Conservation (phyloP, 148 eudicot species). For the Silene conica region DNA sequence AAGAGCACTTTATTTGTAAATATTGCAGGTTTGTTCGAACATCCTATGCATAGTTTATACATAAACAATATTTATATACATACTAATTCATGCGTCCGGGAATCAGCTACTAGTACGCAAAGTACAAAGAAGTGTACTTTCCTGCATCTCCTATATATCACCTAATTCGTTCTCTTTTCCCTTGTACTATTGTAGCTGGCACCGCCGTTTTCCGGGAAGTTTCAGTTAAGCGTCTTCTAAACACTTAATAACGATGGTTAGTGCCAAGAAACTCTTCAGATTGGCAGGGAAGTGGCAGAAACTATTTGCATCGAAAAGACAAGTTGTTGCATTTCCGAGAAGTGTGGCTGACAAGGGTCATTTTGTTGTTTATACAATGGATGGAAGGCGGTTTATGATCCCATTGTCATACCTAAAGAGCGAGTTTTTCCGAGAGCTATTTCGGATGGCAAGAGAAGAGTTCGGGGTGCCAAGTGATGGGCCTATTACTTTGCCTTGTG, state of each 20-base stretch:
- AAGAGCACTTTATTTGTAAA: constrained; percentile 11
- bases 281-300: constrained; percentile 38
- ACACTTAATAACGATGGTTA: constrained; percentile 12
- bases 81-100: constrained; percentile 12
- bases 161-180: constrained; percentile 6
- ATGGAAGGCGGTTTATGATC: constrained; percentile 24
- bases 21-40: constrained; percentile 6
- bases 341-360: constrained; percentile 25
- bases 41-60: constrained; percentile 13
- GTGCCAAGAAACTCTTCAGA: constrained; percentile 33
- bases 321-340: constrained; percentile 4
- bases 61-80: neutral
- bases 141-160: neutral
- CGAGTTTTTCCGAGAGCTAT: constrained; percentile 16
- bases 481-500: constrained; percentile 27
- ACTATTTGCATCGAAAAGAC: constrained; percentile 14
- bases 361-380: constrained; percentile 22
- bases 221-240: neutral
- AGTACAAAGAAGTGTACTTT: constrained; percentile 28
- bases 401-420: constrained; percentile 20
- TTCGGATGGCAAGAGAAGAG: constrained; percentile 27
- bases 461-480: constrained; percentile 26
- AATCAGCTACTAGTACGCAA: constrained; percentile 18
- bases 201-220: neutral
- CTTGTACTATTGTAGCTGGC: constrained; percentile 4